A percentile compares a stretch with the other conserved stretches of the same genome.
These are phyloP conservation scores for Aspergillus sp. DNA, from an alignment of 2,329 filamentous ascomycete genomes.

Conservation along the genomic window DNA sequence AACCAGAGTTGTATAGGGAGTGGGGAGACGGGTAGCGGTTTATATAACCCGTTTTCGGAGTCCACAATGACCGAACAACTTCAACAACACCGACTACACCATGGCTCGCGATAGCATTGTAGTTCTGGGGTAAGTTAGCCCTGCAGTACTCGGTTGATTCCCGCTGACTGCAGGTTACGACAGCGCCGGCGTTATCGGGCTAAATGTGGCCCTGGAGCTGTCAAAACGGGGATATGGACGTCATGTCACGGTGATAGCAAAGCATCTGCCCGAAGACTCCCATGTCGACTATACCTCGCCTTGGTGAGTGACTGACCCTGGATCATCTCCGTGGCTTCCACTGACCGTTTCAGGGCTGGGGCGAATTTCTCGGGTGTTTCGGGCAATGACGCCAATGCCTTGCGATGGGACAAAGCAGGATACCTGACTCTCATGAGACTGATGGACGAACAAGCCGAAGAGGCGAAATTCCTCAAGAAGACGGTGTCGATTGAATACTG, in stretches of 20 bases:
- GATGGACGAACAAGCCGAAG: constrained; percentile 32
- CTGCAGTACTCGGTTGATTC: background rate
- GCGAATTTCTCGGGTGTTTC: constrained; percentile 50
- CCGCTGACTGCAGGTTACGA: background rate
- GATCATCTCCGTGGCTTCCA: background rate
- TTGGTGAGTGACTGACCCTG: constrained; percentile 24
- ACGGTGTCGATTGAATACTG: constrained; percentile 44
- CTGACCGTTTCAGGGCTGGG: constrained; percentile 34
- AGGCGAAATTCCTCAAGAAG: constrained; percentile 37
- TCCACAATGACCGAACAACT: too few relatives aligned
- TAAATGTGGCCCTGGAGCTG: constrained; percentile 12
- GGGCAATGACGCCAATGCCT: constrained; percentile 41
- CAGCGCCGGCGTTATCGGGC: constrained; percentile 11
- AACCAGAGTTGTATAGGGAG: too few relatives aligned
- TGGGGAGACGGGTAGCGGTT: too few relatives aligned
- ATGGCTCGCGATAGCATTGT: background rate
- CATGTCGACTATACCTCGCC: constrained; percentile 43
- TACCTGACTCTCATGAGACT: constrained; percentile 36
- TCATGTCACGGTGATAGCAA: constrained; percentile 38
- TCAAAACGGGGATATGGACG: constrained; percentile 8
- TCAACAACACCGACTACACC: background rate
- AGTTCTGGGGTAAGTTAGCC: background rate
- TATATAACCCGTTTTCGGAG: too few relatives aligned
- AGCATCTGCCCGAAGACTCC: constrained; percentile 45
- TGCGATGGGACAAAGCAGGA: constrained; percentile 44